Evolutionary conservation across 805 yeast species (phyloP), one percentile per base, ranked within the genome.

Genomic region (Wickerhamomyces subpelliculosus): DNA sequence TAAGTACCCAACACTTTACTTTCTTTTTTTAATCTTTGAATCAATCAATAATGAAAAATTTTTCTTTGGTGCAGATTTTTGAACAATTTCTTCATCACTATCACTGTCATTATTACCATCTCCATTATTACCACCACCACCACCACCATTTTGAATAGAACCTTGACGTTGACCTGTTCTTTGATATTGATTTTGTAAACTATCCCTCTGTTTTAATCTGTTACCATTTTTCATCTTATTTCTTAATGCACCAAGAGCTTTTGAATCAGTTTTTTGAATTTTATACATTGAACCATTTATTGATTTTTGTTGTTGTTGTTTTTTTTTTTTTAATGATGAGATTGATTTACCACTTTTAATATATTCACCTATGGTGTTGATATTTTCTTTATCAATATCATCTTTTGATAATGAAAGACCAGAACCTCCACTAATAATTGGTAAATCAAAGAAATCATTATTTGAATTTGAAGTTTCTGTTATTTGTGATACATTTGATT

Each of bases 291-390:
- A 14, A 14, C 19, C 26, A 16, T n/a, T 37, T 25, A 11, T 5
- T 13, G n/a, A 27, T 27, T 16, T 27, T 16, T 13, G 9, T 16
- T 27, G 14, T 27, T 10, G 9, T 16, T 27, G 18, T 27, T 46
- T 49, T 35, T 41, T 44, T 9, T 41, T 43, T 23, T 38, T 41
- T 12, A 48, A 29, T 1, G 54, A 42, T 1, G 43, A 29, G 11
- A 51, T 30, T 0, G 52, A 43, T 35, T 50, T 49, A 3, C 52
- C 54, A 4, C 55, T 47, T 14, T 42, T 34, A 13, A 53, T 38
- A 35, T 53, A 54, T 26, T 54, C 59, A 4, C 54, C 57, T 5
- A 54, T 53, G 2, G 55, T 48, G 36, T 43, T 45, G n/a, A 45
- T 45, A 8, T 42, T 43, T 7, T 34, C 22, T 2, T 14, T 29